Evolutionary conservation across 257 asterid species (phyloP), one percentile per base, ranked within the genome.

Genomic region (Penstemon davidsonii): DNA sequence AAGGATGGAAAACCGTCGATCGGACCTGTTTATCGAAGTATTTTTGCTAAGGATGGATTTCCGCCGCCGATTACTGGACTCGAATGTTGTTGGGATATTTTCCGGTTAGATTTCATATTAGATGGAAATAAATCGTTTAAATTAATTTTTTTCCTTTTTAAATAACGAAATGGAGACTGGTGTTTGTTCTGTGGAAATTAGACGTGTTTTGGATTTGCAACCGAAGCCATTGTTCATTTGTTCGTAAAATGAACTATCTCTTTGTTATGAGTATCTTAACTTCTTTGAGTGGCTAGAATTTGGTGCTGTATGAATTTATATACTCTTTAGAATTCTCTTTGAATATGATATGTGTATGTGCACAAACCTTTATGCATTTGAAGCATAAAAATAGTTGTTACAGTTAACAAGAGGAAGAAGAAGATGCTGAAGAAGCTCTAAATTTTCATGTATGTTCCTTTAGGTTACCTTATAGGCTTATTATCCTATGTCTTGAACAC

Each of bases 21-120:
- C 64, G 98, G 98, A 69, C 94, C 97, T 42, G 97, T 85, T 62
- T 93, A 93, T 72, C 83, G 97, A 41, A 86, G 96, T 63, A 15
- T 46, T 47, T 90, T 77, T 45, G 97, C 98, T 0, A 86, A 88
- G 79, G 94, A 88, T 44, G 95, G 96, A 6, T 88, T 88, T 81
- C 97, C 97, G 59, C 73, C 76, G 42, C 87, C 95, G 68, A 81
- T 81, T 74, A 80, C 82, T n/a, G 98, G 98, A 6, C 73, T 93
- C 5, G 89, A 88, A 60, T 55, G 92, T 75, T 90, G 97, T 57
- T 93, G 98, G 98, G 98, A 93, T 61, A 85, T 93, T 80, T 93
- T 93, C 86, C 92, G 98, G 98, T 92, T 58, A 58, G 83, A 44
- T 61, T 80, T 36, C 18, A 3, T 43, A 53, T 67, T 59, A 1